These are phyloP conservation scores for Sugiyamaella paludigena DNA, from an alignment of 1,139 yeast genomes.

Conservation along the genomic window DNA sequence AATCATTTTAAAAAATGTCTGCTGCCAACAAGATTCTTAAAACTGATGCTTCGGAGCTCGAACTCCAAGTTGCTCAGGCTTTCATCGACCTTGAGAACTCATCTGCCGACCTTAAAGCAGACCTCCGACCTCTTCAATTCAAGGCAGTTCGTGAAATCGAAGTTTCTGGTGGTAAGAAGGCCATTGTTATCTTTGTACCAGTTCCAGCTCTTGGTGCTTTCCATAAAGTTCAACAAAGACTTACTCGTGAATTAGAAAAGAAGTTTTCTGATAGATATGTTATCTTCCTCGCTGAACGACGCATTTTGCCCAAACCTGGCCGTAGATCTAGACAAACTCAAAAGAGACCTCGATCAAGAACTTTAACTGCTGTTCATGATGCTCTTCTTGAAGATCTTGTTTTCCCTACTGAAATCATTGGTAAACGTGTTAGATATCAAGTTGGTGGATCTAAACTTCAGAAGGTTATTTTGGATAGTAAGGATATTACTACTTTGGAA, in stretches of 20 bases:
- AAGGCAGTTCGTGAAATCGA: constrained; percentile 97
- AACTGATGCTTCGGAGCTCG: constrained; percentile 86
- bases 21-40: constrained; percentile 89
- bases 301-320: constrained; percentile 94
- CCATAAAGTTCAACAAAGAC: constrained; percentile 91
- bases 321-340: constrained; percentile 81
- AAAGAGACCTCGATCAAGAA: constrained; percentile 99
- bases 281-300: constrained; percentile 99
- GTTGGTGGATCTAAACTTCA: constrained; percentile 99
- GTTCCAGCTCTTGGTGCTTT: constrained; percentile 88
- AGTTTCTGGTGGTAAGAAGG: constrained; percentile 98
- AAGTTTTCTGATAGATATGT: constrained; percentile 99
- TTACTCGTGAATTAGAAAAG: constrained; percentile 99
- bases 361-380: constrained; percentile 98
- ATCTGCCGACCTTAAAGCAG: constrained; percentile 94
- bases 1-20: constrained; percentile 57
- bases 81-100: constrained; percentile 94
- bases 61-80: constrained; percentile 99
- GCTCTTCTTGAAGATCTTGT: constrained; percentile 98
- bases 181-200: constrained; percentile 97
- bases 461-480: constrained; percentile 96
- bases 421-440: constrained; percentile 99
- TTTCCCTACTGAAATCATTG: constrained; percentile 98
- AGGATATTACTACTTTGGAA: constrained; percentile 96
- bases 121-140: constrained; percentile 97